Evolutionary conservation across 2,329 filamentous ascomycete genomes (phyloP).

Genomic region (Ascochyta clinopodiicola): DNA sequence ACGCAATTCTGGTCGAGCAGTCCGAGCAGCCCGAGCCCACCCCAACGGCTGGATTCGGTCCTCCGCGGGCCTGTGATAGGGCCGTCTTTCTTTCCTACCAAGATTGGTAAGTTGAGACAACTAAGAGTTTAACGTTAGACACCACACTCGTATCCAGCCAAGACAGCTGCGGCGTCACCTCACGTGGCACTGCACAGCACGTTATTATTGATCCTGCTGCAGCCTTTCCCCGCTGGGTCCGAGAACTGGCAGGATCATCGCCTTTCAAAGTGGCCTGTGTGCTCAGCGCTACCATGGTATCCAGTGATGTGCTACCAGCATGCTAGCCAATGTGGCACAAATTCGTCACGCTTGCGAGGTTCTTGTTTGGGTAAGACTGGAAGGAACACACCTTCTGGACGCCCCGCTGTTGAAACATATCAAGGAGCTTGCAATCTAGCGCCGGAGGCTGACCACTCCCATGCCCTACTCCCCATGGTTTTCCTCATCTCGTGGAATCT

Average conservation of each 20-base stretch:
- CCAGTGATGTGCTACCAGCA: conserved; percentile 15
- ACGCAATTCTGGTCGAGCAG: conserved; percentile 1
- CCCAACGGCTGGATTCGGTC: background rate
- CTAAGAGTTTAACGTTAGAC: background rate
- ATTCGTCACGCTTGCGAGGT: conserved; percentile 5
- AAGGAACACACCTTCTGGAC: conserved; percentile 1
- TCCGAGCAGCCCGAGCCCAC: background rate
- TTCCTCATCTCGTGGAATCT: conserved; percentile 4
- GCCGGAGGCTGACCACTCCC: conserved; percentile 9
- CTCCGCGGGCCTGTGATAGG: background rate
- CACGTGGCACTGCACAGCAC: conserved; percentile 7
- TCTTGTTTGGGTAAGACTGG: conserved; percentile 9
- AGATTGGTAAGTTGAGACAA: background rate
- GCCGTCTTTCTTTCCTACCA: background rate
- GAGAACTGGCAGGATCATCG: background rate
- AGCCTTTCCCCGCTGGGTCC: conserved; percentile 1
- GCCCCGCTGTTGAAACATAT: conserved; percentile 15
- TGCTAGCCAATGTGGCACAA: conserved; percentile 15
- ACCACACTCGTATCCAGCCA: background rate
- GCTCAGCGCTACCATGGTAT: conserved; percentile 2
- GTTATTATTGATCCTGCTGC: background rate
- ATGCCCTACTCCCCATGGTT: background rate
- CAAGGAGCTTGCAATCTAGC: conserved; percentile 12
- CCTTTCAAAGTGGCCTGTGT: background rate
- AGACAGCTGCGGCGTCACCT: background rate